Evolutionary conservation across 441 rosid genomes (phyloP).

Genomic region (Gossypium davidsonii): DNA sequence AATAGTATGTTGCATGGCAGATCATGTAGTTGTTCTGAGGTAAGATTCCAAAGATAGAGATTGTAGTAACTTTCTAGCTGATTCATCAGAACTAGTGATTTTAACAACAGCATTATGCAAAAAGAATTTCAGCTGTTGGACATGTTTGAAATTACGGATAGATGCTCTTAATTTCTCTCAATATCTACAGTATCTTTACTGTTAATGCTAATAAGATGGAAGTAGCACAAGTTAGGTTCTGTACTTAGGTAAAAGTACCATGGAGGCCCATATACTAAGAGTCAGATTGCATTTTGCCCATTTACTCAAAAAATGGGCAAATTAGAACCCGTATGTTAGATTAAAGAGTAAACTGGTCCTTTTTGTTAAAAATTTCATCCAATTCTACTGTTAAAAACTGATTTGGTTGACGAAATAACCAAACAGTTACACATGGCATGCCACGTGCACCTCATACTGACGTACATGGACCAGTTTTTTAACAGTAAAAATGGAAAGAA

Average conservation of each 20-base stretch:
- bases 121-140: not conserved
- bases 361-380: not conserved
- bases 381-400: not conserved
- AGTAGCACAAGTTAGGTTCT: not conserved
- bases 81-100: constrained; percentile 9
- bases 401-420: not conserved
- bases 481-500: not conserved
- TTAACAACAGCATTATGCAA: not conserved
- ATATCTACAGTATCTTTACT: not conserved
- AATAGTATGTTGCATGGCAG: constrained; percentile 1
- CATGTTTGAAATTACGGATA: not conserved
- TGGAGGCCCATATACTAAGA: not conserved
- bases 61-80: not conserved
- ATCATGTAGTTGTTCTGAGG: not conserved
- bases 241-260: not conserved
- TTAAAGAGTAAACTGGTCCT: not conserved
- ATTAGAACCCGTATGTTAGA: not conserved
- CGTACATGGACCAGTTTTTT: not conserved
- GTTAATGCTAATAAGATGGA: not conserved
- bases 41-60: constrained; percentile 3
- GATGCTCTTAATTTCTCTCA: not conserved
- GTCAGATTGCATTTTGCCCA: not conserved
- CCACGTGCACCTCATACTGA: not conserved
- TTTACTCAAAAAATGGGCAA: not conserved
- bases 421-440: not conserved